Evolutionary conservation across 176 grass and related monocot species (phyloP).

Genomic region (Carex cristatella): DNA sequence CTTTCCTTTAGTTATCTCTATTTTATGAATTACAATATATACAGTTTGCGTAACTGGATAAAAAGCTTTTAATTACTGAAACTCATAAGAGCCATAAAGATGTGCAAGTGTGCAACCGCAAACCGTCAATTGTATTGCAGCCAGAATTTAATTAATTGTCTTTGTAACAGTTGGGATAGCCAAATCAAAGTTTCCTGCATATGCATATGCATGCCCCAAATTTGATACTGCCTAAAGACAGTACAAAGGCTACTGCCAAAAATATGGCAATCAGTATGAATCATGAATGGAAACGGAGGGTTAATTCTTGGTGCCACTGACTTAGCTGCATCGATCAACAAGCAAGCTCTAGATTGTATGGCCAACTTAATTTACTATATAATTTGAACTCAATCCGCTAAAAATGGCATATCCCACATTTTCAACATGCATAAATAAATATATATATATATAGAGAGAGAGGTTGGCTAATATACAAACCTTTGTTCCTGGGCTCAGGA

Average conservation of each 20-base stretch:
- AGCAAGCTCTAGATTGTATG: not conserved
- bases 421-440: not conserved
- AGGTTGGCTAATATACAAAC: too few species aligned
- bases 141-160: not conserved
- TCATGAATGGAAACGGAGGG: not conserved
- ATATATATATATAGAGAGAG: too few species aligned
- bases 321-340: not conserved
- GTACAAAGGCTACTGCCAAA: constrained; percentile 11
- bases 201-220: not conserved
- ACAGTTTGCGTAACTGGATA: too few species aligned
- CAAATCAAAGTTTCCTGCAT: not conserved
- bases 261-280: not conserved
- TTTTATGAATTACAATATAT: too few species aligned
- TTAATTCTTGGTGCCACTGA: not conserved
- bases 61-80: too few species aligned
- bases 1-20: too few species aligned
- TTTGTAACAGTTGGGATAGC: not conserved
- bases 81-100: too few species aligned
- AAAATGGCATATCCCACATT: not conserved
- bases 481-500: too few species aligned
- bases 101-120: not conserved
- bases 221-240: not conserved
- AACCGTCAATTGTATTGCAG: not conserved
- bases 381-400: not conserved
- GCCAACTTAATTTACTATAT: not conserved